Base-by-base conservation (phyloP, 108 stramenopile genomes). In the Heterococcus sp. region DNA sequence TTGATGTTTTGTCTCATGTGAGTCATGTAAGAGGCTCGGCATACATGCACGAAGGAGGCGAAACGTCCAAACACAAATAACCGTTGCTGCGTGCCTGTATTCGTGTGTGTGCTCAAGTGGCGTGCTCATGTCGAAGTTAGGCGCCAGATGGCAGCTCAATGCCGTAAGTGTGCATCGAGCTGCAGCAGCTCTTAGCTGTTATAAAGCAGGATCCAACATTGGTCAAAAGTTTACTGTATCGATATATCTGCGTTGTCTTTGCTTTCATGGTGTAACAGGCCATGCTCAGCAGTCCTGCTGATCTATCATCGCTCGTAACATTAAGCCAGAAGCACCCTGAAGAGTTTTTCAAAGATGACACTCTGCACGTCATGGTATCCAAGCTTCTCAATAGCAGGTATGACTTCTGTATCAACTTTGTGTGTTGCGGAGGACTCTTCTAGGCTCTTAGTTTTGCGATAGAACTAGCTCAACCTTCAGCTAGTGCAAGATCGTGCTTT, bases 261-360 rank as follows among this genome's bases (percentile, higher is more conserved):
- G 8, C 46, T 58, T 8, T 21, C 46, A 21, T 58, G 46, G 21
- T 21, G 21, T 58, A 21, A 21, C 46, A 58, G 46, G 85, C 88
- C 8, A 38, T 88, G 65, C 76, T 88, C 37, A 85, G 84, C n/a
- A 83, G 74, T 8, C 88, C 88, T 4, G 88, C 85, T 32, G 88
- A 88, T 34, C 82, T 88, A 14, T 86, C 87, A 11, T 64, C 88
- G 3, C 78, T 89, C 35, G 89, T 89, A 0, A 38, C 88, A 11
- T 33, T 89, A 27, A 87, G 86, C 30, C 87, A 86, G 37, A 80
- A 72, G 37, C 40, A 39, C 2, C 85, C 87, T 1, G 37, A 84
- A 75, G 80, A 82, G 75, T 66, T 32, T 63, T 1, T 30, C 63
- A 0, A 34, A n/a, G 88, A 88, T 75, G 69, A 88, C 34, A 87